These are phyloP conservation scores for Lupinus albus DNA, from an alignment of 306 rosid species.

Conservation along the genomic window DNA sequence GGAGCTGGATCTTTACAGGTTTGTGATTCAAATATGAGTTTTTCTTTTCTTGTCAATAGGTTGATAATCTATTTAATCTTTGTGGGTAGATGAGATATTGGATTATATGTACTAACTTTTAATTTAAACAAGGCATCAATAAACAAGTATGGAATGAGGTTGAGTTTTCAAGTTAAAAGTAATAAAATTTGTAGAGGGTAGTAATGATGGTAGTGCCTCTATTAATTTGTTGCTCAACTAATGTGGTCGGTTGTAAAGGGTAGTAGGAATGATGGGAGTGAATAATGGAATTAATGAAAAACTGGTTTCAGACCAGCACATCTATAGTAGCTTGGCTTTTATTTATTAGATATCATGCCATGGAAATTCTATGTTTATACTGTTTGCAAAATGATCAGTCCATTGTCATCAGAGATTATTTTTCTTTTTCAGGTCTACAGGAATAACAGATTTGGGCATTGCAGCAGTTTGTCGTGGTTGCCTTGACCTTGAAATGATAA, in stretches of 20 bases:
- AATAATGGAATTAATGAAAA: no score
- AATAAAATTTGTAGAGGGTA: no score
- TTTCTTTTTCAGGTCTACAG: slow-evolving; percentile 66
- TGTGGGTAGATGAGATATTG: neutral
- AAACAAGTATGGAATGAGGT: neutral
- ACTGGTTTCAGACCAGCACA: slow-evolving; percentile 3
- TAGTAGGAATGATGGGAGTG: no score
- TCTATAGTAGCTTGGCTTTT: neutral
- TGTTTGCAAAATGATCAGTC: neutral
- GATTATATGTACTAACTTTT: slow-evolving; percentile 2
- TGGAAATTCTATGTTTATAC: no score
- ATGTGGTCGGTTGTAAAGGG: no score
- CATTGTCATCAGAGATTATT: slow-evolving; percentile 7
- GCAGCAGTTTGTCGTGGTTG: slow-evolving; percentile 77
- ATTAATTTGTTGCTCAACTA: no score
- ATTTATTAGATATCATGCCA: neutral
- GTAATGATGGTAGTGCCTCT: no score
- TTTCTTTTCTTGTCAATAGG: slow-evolving; percentile 22
- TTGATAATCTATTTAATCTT: slow-evolving; percentile 19
- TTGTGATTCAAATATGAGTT: slow-evolving; percentile 34
- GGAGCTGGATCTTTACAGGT: slow-evolving; percentile 96
- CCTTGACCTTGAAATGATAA: slow-evolving; percentile 73
- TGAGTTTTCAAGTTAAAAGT: neutral
- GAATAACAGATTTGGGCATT: slow-evolving; percentile 77
- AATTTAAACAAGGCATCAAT: neutral